These are phyloP conservation scores for Fragilaria crotonensis DNA, from an alignment of 108 stramenopile species.

Conservation along the genomic window DNA sequence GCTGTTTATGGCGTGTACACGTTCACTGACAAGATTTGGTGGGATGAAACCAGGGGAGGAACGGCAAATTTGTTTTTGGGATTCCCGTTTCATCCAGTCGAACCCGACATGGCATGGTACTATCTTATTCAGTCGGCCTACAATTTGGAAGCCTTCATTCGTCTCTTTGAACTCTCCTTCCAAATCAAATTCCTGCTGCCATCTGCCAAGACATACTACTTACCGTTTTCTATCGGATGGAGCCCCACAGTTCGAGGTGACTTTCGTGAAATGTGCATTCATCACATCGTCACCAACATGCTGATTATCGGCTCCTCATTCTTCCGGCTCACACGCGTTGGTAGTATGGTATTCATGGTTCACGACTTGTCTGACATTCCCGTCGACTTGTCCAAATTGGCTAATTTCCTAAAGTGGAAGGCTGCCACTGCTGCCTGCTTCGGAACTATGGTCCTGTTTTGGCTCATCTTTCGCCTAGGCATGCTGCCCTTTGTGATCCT, in stretches of 20 bases:
- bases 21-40: conserved; percentile 64
- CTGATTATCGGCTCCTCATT: conserved; percentile 53
- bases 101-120: conserved; percentile 82
- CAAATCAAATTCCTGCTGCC: conserved; percentile 12
- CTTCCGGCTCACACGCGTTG: conserved; percentile 62
- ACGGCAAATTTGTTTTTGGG: conserved; percentile 43
- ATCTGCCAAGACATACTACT: conserved; percentile 1
- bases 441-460: conserved; percentile 61
- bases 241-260: conserved; percentile 67
- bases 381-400: conserved; percentile 81
- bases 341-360: conserved; percentile 74
- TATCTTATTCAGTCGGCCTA: conserved; percentile 79
- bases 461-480: conserved; percentile 54
- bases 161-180: conserved; percentile 58
- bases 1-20: conserved; percentile 45
- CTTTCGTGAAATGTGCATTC: conserved; percentile 85
- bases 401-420: conserved; percentile 89
- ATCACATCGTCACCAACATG: conserved; percentile 79
- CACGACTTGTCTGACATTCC: conserved; percentile 85
- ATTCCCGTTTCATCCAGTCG: conserved; percentile 62
- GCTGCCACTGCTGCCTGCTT: conserved; percentile 55
- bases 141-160: conserved; percentile 76
- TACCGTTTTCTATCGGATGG: conserved; percentile 47
- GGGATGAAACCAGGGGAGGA: conserved; percentile 29
- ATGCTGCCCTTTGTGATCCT: conserved; percentile 76